Evolutionary conservation across 768 basidiomycete species (phyloP), one percentile per base, ranked within the genome.

Genomic region (Astraeus odoratus): DNA sequence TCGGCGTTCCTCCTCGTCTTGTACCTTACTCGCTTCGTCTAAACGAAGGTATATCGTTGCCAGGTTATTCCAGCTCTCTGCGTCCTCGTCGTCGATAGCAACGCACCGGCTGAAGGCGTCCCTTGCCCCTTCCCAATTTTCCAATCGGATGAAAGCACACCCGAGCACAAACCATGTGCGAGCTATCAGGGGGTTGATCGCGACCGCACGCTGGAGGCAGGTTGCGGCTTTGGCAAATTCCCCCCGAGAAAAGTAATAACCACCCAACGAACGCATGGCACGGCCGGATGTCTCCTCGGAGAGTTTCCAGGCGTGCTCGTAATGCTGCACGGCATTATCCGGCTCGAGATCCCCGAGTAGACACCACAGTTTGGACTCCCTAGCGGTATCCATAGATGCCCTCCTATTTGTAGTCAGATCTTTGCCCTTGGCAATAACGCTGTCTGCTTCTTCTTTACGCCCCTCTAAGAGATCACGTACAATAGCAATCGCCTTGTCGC

Each of bases 111-210:
- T 70, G 62, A 98, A 98, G 1, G 88, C 87, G 36, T 83, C 80
- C 44, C 80, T 78, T 2, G 88, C 95, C 10, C 80, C 83, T 13
- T 74, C 75, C 94, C 93, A 98, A 39, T 81, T 68, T 65, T 96
- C 89, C 47, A 71, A 56, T n/a, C 86, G 75, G 63, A 94, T 80
- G 51, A 74, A 82, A 3, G 92, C 82, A 53, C 95, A 97, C 0
- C 96, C 96, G n/a, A 99, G 77, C 29, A 94, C 78, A 66, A 97
- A 99, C 96, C 96, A 98, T 18, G 89, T 83, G 5, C 89, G 78
- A n/a, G 77, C 70, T 44, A 84, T 71, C 39, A 97, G 69, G 3
- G 96, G 95, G 57, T 97, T 93, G 56, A 99, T 97, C 24, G 71
- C 72, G 1, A 93, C 83, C 1, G 93, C 92, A 31, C 70, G 74